Conservation (phyloP, 148 eudicot species). For the Cornus controversa region DNA sequence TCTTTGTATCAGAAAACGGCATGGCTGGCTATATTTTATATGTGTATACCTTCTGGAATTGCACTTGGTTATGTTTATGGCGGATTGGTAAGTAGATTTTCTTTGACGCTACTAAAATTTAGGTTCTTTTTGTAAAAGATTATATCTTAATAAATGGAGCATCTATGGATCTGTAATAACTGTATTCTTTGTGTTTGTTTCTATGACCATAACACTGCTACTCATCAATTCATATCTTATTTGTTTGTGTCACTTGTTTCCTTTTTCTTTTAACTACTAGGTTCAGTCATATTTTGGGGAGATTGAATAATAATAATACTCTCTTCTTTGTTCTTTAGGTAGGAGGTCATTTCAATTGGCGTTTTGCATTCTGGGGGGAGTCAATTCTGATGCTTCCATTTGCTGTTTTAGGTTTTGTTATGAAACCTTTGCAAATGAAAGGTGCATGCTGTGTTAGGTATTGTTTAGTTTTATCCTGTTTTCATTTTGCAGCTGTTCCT, state of each 20-base stretch:
- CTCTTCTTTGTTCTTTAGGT: constrained; percentile 42
- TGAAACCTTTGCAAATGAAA: constrained; percentile 87
- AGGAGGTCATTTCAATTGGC: constrained; percentile 60
- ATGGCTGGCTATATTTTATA: constrained; percentile 91
- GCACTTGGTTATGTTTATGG: constrained; percentile 97
- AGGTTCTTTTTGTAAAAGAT: not conserved
- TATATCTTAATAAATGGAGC: not conserved
- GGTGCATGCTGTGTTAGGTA: constrained; percentile 38
- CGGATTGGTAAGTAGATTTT: constrained; percentile 59
- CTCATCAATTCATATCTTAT: not conserved
- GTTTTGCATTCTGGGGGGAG: constrained; percentile 76
- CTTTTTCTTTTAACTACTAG: not conserved
- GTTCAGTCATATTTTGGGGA: not conserved
- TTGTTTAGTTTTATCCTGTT: constrained; percentile 2
- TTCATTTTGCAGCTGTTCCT: constrained; percentile 16
- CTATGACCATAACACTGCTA: not conserved
- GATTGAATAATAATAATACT: not conserved
- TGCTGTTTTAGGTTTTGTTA: constrained; percentile 76
- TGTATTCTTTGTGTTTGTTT: not conserved
- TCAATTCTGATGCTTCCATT: constrained; percentile 93
- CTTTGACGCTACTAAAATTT: not conserved
- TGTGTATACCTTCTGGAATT: constrained; percentile 97
- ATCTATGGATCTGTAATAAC: not conserved
- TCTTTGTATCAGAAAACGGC: constrained; percentile 65
- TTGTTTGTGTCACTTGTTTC: not conserved